Evolutionary conservation across 1,139 yeast species (phyloP).

Genomic region (Casaregolazyma lundiana): DNA sequence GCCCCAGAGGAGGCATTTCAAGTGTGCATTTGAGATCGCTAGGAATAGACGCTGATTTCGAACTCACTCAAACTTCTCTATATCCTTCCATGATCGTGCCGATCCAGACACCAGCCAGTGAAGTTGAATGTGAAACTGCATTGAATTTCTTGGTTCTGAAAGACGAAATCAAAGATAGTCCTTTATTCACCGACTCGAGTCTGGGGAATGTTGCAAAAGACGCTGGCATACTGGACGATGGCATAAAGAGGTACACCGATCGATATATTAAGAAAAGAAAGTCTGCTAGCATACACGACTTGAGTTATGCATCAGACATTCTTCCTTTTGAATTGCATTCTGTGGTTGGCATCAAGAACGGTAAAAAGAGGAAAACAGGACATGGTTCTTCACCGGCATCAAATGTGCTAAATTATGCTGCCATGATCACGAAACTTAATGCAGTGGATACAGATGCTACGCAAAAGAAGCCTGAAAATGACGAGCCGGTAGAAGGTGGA

Average conservation of each 20-base stretch:
- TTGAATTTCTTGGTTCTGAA: slow-evolving; percentile 59
- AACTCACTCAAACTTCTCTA: slow-evolving; percentile 26
- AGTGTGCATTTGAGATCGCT: slow-evolving; percentile 15
- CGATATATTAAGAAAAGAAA: slow-evolving; percentile 56
- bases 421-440: slow-evolving; percentile 35
- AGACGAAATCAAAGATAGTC: slow-evolving; percentile 62
- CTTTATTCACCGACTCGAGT: slow-evolving; percentile 66
- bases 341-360: slow-evolving; percentile 63
- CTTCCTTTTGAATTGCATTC: slow-evolving; percentile 78
- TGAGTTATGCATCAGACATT: slow-evolving; percentile 4
- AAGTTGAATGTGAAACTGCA: slow-evolving; percentile 56
- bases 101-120: slow-evolving; percentile 57
- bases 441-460: slow-evolving; percentile 16
- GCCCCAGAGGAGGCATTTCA: slow-evolving; percentile 17
- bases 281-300: slow-evolving; percentile 41
- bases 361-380: slow-evolving; percentile 28
- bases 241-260: slow-evolving; percentile 36
- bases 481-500: slow-evolving; percentile 41
- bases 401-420: slow-evolving; percentile 49
- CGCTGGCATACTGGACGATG: slow-evolving; percentile 29
- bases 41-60: slow-evolving; percentile 25
- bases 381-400: slow-evolving; percentile 15
- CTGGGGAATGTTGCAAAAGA: slow-evolving; percentile 26
- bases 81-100: slow-evolving; percentile 43
- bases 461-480: slow-evolving; percentile 45